Evolutionary conservation across 2,329 filamentous ascomycete species (phyloP).

Genomic region (Aureobasidium sp.): DNA sequence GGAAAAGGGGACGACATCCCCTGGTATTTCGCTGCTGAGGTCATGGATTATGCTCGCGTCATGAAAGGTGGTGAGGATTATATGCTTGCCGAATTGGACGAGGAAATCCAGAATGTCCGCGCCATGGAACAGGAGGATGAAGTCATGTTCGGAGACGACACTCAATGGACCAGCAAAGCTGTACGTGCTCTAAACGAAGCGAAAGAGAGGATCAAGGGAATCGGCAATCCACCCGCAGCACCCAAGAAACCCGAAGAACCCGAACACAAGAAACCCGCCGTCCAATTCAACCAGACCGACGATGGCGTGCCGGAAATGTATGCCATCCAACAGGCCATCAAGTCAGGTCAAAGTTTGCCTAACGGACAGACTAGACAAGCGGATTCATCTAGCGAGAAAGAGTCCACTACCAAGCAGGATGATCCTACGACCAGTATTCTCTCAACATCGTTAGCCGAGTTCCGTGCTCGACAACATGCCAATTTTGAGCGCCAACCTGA

Average conservation of each 20-base stretch:
- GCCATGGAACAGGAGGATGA: slow-evolving; percentile 82
- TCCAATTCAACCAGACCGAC: slow-evolving; percentile 40
- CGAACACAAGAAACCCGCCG: slow-evolving; percentile 39
- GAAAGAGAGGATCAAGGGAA: slow-evolving; percentile 64
- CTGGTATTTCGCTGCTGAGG: slow-evolving; percentile 91
- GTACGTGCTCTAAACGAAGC: slow-evolving; percentile 63
- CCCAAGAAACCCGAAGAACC: slow-evolving; percentile 40
- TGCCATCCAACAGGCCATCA: slow-evolving; percentile 38
- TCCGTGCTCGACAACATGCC: slow-evolving; percentile 34
- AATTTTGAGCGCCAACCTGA: slow-evolving; percentile 33
- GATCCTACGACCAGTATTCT: slow-evolving; percentile 24
- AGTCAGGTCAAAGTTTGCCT: slow-evolving; percentile 33
- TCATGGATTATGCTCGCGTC: slow-evolving; percentile 86
- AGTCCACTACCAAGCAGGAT: neutral
- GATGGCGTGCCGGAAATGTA: slow-evolving; percentile 46
- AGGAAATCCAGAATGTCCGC: slow-evolving; percentile 66
- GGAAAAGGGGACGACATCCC: slow-evolving; percentile 69
- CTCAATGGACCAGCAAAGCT: slow-evolving; percentile 85
- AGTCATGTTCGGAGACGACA: slow-evolving; percentile 82
- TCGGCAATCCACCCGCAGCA: slow-evolving; percentile 55
- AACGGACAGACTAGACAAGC: slow-evolving; percentile 6
- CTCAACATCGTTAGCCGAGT: slow-evolving; percentile 37
- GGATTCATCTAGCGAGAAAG: neutral
- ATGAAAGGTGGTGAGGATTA: slow-evolving; percentile 92
- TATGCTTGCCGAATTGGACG: slow-evolving; percentile 70